These are phyloP conservation scores for Irpex lacteus DNA, from an alignment of 1,284 basidiomycete species.

Conservation along the genomic window DNA sequence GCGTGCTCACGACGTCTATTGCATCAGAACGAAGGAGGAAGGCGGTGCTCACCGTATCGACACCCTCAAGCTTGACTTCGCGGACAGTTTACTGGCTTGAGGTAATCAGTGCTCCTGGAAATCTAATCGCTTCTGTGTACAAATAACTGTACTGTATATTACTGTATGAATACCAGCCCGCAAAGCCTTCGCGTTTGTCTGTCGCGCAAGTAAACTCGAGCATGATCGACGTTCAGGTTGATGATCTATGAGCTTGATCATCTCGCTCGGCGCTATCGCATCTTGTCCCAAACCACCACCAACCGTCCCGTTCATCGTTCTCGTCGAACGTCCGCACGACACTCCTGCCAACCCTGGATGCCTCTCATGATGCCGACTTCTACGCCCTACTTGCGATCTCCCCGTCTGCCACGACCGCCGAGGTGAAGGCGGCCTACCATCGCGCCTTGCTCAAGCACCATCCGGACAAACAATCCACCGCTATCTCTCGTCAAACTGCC, in stretches of 20 bases:
- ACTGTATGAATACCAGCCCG: no score
- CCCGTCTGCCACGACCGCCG: constrained; percentile 30
- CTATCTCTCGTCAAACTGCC: no score
- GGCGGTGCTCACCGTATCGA: constrained; percentile 22
- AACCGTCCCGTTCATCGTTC: neutral
- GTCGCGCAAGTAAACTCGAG: no score
- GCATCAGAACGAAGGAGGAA: constrained; percentile 16
- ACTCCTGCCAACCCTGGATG: constrained; percentile 7
- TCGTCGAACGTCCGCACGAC: neutral
- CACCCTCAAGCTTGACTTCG: neutral
- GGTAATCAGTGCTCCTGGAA: neutral
- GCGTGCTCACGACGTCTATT: neutral
- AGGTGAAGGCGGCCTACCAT: constrained; percentile 73
- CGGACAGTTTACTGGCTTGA: neutral
- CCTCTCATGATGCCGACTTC: constrained; percentile 22
- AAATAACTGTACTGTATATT: no score
- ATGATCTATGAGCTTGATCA: no score
- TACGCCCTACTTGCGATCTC: constrained; percentile 34
- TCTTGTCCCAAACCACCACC: neutral
- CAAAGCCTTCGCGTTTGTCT: no score
- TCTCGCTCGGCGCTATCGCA: neutral
- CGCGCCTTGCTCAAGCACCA: constrained; percentile 59
- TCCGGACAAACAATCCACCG: constrained; percentile 56
- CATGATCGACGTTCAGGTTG: no score
- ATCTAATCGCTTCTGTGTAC: neutral